Percentiles rank a stretch among this genome's conserved stretches.
These are phyloP conservation scores for Monascus ruber DNA, from an alignment of 2,329 filamentous ascomycete species.

Conservation along the genomic window DNA sequence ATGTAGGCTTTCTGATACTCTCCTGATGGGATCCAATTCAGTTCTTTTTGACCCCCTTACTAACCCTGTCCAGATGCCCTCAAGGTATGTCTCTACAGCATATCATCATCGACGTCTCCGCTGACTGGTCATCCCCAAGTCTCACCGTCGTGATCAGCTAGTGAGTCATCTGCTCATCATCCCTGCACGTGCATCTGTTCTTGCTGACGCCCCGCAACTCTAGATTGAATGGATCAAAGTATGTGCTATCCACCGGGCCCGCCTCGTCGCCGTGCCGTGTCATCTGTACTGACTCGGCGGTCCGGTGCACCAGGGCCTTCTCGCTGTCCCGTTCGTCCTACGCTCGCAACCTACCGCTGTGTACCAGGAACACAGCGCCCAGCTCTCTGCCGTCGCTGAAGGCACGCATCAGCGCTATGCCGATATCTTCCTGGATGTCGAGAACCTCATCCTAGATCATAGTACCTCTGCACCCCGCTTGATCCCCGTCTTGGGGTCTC, in stretches of 20 bases:
- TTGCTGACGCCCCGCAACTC: constrained; percentile 3
- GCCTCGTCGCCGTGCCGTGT: background rate
- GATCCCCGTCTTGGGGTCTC: background rate
- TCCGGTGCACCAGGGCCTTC: constrained; percentile 43
- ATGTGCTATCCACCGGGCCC: constrained; percentile 5
- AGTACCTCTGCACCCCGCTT: constrained; percentile 40
- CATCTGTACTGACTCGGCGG: constrained; percentile 6
- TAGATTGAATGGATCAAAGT: constrained; percentile 86
- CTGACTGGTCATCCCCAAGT: constrained; percentile 38
- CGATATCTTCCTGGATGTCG: constrained; percentile 90
- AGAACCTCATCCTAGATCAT: constrained; percentile 83
- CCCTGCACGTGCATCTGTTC: background rate
- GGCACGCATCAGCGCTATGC: constrained; percentile 81
- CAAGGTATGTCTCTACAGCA: constrained; percentile 38
- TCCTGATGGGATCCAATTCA: background rate
- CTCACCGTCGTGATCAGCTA: constrained; percentile 83
- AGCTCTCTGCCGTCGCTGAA: constrained; percentile 60
- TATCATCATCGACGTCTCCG: constrained; percentile 1
- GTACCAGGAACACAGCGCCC: constrained; percentile 56
- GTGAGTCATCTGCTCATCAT: constrained; percentile 30
- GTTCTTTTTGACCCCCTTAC: constrained; percentile 5
- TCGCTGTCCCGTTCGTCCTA: constrained; percentile 92
- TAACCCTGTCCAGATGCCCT: constrained; percentile 44
- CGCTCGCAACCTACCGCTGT: constrained; percentile 88
- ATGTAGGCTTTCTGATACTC: constrained; percentile 41